Evolutionary conservation across 2,329 filamentous ascomycete genomes (phyloP), one percentile per base, ranked within the genome.

Genomic region (Aspergillus glaucus): DNA sequence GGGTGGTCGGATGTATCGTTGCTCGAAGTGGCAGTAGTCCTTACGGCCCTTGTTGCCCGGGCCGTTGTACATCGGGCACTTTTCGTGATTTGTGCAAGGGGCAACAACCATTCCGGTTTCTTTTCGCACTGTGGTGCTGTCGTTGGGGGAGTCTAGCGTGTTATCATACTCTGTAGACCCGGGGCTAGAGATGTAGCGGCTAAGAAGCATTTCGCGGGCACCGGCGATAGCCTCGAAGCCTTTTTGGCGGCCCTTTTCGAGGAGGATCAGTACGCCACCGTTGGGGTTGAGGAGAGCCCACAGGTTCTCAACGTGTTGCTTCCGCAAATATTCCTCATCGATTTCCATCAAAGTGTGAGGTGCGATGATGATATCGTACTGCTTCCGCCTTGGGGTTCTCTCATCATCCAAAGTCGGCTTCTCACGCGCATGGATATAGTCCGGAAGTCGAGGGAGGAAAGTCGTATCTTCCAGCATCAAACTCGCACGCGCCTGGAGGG

Each of bases 161-260:
- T 64, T 54, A 48, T 72, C 70, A 28, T 75, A 68, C 9, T 67
- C 61, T 8, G 71, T 70, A 10, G 75, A 72, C 3, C 72, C 75
- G 0, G 85, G 84, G 12, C 82, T 82, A 3, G 67, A 58, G 48
- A 95, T 86, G 63, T 88, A 84, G 41, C 86, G 82, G 52, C 87
- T 80, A 0, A 97, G 75, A 0, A 98, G 74, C 51, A 87, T 82
- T 39, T 90, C 79, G 44, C 93, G 84, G 5, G 91, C 90, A 43
- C 86, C 87, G 9, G 89, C 92, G 37, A 98, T 82, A 12, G 88
- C 87, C 66, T 97, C 93, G 57, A 98, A 98, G 0, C 93, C 93
- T 40, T 88, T 82, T 10, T 90, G 88, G 10, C 95, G 81, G 0
- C 90, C 93, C 67, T 96, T 97, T 66, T 98, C 93, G 19, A 96